Evolutionary conservation across 2,329 filamentous ascomycete species (phyloP), one percentile per base, ranked within the genome.

Genomic region (Colletotrichum sp.): DNA sequence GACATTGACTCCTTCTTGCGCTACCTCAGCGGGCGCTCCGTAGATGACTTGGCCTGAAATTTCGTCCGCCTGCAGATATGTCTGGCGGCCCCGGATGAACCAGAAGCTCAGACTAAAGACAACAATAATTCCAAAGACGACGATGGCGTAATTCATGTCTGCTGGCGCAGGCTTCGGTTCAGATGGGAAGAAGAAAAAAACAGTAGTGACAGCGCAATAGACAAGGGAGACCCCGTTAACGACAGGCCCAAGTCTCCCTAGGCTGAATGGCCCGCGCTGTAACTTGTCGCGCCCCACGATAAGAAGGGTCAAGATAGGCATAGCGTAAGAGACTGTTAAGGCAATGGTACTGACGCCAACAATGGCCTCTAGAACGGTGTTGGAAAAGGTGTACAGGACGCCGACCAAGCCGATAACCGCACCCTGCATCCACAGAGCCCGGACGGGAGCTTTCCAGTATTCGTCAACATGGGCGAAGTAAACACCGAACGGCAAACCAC

Each of bases 71-170:
- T 64, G 61, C 61, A 16, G 79, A 78, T 82, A 87, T 81, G 60
- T 85, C 36, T 80, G 78, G 6, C 84, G 83, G 2, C 89, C 89
- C 78, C 86, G 84, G 48, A 88, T 66, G 58, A 90, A 82, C 89
- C 89, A 91, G 75, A 90, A 91, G 0, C 80, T 83, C 2, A 89
- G 43, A 1, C 88, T 83, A 10, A 90, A 83, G 4, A 89, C 81
- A 64, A 91, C 76, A 88, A 90, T 89, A 30, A 90, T 84, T 3
- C 88, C 89, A 78, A 91, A 91, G 1, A 91, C 89, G 1, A 87
- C 89, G 78, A 91, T 90, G 6, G 89, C 89, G 78, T 87, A 91
- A 80, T 91, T 91, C 89, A 91, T 91, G 71, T 91, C 88, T 21
- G 82, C 81, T 0, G 83, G 80, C 0, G 84, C 76, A 0, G 89